Conservation (phyloP, 169 alveolate genomes). For the Eimeria acervulina region DNA sequence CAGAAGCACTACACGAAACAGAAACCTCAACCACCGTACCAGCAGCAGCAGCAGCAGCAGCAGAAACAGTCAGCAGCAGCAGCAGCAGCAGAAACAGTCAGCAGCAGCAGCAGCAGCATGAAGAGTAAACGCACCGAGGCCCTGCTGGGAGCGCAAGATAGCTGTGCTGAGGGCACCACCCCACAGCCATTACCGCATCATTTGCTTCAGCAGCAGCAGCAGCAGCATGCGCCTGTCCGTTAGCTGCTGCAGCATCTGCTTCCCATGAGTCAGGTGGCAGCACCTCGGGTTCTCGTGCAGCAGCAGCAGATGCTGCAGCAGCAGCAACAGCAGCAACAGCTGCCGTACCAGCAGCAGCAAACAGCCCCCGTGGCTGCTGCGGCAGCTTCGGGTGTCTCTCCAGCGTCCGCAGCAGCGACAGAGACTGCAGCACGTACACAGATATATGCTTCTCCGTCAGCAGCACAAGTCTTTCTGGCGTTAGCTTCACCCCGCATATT, state of each 20-base stretch:
- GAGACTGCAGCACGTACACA: constrained; percentile 42
- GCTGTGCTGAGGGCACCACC: constrained; percentile 75
- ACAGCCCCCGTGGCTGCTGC: constrained; percentile 4
- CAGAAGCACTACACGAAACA: too few species aligned
- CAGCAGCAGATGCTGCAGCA: too few species aligned
- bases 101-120: background rate
- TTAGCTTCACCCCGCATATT: constrained; percentile 35
- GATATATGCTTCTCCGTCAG: constrained; percentile 16
- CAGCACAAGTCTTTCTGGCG: constrained; percentile 27
- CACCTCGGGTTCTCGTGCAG: background rate
- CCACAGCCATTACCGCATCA: constrained; percentile 53
- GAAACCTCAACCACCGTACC: too few species aligned
- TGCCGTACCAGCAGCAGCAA: constrained; percentile 35
- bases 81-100: background rate
- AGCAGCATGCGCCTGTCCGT: too few species aligned
- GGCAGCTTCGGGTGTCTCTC: too few species aligned
- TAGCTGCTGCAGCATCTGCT: constrained; percentile 21
- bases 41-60: too few species aligned
- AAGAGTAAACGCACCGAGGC: background rate
- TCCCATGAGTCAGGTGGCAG: constrained; percentile 9
- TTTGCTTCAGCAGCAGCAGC: background rate
- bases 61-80: too few species aligned
- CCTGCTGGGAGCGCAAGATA: constrained; percentile 70
- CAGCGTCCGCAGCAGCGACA: constrained; percentile 32
- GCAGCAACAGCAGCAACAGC: constrained; percentile 37